These are phyloP conservation scores for Colletotrichum navitas DNA, from an alignment of 2,329 filamentous ascomycete species.

Conservation along the genomic window DNA sequence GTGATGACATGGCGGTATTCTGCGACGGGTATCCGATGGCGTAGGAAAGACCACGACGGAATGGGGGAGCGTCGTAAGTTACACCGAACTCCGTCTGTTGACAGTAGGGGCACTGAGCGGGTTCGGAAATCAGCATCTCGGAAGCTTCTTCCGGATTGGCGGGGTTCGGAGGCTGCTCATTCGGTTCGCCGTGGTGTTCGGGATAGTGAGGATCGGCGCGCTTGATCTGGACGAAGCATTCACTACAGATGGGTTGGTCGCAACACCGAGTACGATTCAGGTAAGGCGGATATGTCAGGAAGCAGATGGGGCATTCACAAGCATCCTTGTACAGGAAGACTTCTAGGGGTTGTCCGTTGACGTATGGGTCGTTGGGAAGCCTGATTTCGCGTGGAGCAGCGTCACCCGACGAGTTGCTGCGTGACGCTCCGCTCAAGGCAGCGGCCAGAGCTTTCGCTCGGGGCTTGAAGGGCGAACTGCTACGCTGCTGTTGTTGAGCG, in stretches of 20 bases:
- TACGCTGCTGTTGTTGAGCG: slow-evolving; percentile 56
- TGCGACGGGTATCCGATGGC: slow-evolving; percentile 64
- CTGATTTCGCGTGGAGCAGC: slow-evolving; percentile 82
- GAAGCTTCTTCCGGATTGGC: slow-evolving; percentile 64
- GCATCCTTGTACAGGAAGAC: slow-evolving; percentile 94
- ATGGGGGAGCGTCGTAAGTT: slow-evolving; percentile 91
- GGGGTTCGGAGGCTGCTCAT: slow-evolving; percentile 48
- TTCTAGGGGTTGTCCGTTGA: slow-evolving; percentile 95
- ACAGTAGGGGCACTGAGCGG: slow-evolving; percentile 94
- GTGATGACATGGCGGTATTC: slow-evolving; percentile 85
- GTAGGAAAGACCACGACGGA: slow-evolving; percentile 85
- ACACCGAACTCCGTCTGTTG: slow-evolving; percentile 95
- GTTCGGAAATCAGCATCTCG: slow-evolving; percentile 86
- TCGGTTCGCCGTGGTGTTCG: slow-evolving; percentile 74
- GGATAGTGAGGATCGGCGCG: slow-evolving; percentile 90
- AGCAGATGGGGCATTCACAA: slow-evolving; percentile 94
- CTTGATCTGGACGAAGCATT: slow-evolving; percentile 99
- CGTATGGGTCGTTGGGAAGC: slow-evolving; percentile 84
- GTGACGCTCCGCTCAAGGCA: slow-evolving; percentile 79
- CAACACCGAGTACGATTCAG: slow-evolving; percentile 96
- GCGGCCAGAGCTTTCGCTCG: slow-evolving; percentile 91
- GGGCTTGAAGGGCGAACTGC: slow-evolving; percentile 77
- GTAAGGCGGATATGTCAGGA: slow-evolving; percentile 94
- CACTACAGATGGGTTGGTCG: slow-evolving; percentile 95
- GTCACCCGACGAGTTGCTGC: slow-evolving; percentile 79